These are phyloP conservation scores for Hygrocybe coccinea DNA, from an alignment of 768 basidiomycete species.

Conservation along the genomic window DNA sequence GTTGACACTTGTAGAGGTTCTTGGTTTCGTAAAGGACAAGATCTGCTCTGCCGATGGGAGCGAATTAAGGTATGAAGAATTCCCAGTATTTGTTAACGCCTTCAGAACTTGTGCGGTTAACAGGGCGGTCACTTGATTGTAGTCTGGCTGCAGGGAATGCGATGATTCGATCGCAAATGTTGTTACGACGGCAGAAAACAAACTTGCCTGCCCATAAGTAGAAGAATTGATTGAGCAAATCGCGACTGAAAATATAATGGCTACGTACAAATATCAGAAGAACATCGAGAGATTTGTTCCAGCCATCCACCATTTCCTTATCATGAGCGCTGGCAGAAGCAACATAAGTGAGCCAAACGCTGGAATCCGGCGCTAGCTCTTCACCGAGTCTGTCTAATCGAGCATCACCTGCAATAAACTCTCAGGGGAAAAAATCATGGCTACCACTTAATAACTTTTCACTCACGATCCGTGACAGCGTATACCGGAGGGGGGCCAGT, in stretches of 20 bases:
- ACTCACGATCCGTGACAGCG: not conserved
- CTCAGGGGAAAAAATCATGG: not conserved
- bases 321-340: constrained; percentile 37
- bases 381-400: constrained; percentile 20
- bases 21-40: not conserved
- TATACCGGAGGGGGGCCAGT: not conserved
- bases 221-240: not conserved
- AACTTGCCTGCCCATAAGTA: constrained; percentile 27
- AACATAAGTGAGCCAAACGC: constrained; percentile 42
- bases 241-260: not conserved
- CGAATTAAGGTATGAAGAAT: not conserved
- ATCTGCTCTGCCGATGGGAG: constrained; percentile 6
- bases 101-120: not conserved
- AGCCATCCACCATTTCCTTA: constrained; percentile 32
- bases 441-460: not conserved
- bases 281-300: constrained; percentile 39
- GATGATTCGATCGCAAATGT: constrained; percentile 33
- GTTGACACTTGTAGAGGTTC: constrained; percentile 34
- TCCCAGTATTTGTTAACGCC: constrained; percentile 7
- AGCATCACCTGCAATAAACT: constrained; percentile 5
- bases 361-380: constrained; percentile 32
- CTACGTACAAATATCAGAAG: constrained; percentile 43
- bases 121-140: constrained; percentile 13
- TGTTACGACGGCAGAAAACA: constrained; percentile 38
- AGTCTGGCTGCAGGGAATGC: constrained; percentile 30